phyloP scores from a whole-genome alignment of 306 rosid species.

The Geum urbanum region DNA sequence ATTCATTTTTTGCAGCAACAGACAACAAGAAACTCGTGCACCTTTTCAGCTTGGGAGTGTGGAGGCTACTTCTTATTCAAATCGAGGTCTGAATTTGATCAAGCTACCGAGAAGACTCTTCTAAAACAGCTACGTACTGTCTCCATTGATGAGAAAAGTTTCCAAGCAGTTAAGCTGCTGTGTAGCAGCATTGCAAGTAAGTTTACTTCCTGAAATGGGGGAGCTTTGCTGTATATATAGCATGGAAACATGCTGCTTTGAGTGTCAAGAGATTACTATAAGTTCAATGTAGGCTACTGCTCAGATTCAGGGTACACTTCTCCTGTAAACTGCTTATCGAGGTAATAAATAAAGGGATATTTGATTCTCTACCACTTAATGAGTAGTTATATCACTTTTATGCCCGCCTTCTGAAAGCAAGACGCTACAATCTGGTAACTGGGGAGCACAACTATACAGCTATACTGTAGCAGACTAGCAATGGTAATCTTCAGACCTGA shows the following conservation, averaged over 20 bases:
- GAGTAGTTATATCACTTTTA: too few relatives aligned
- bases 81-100: slow-evolving; percentile 33
- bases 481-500: too few relatives aligned
- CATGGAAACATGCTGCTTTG: slow-evolving; percentile 4
- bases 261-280: not conserved
- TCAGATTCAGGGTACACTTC: not conserved
- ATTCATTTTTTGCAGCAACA: slow-evolving; percentile 22
- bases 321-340: not conserved
- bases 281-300: not conserved
- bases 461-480: too few relatives aligned
- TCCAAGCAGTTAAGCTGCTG: slow-evolving; percentile 33
- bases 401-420: too few relatives aligned
- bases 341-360: not conserved
- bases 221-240: not conserved
- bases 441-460: too few relatives aligned
- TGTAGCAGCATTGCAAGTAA: slow-evolving; percentile 26
- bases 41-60: slow-evolving; percentile 42
- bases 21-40: slow-evolving; percentile 8
- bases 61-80: slow-evolving; percentile 37
- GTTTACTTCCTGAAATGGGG: slow-evolving; percentile 14
- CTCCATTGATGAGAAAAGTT: slow-evolving; percentile 27
- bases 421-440: too few relatives aligned
- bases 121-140: slow-evolving; percentile 18
- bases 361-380: not conserved
- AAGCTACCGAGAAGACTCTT: slow-evolving; percentile 26